A percentile compares a stretch with the other conserved stretches of the same genome.
Evolutionary conservation across 768 basidiomycete species (phyloP).

Genomic region (Pulveroboletus frians): DNA sequence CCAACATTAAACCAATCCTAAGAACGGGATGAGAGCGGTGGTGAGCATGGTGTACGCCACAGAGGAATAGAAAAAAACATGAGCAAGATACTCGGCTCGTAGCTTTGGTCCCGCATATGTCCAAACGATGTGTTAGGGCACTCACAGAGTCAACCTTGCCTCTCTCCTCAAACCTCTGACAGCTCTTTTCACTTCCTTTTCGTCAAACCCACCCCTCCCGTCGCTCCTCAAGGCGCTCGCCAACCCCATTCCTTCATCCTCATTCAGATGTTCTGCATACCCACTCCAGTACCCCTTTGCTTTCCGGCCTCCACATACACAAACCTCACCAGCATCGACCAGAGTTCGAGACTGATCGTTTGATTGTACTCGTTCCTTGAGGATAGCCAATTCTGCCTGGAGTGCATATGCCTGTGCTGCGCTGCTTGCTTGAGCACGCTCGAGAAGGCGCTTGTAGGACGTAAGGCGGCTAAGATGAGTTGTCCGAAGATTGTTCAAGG

Average conservation of each 20-base stretch:
- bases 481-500: slow-evolving; percentile 36
- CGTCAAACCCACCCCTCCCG: slow-evolving; percentile 56
- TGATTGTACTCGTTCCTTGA: slow-evolving; percentile 43
- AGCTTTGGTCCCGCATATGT: neutral
- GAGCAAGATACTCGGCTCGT: neutral
- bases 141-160: slow-evolving; percentile 71
- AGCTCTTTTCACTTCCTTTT: slow-evolving; percentile 62
- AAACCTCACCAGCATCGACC: slow-evolving; percentile 29
- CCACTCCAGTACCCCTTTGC: slow-evolving; percentile 70
- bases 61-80: neutral
- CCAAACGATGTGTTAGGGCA: slow-evolving; percentile 6
- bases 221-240: slow-evolving; percentile 45
- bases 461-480: slow-evolving; percentile 54
- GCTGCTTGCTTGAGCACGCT: slow-evolving; percentile 71
- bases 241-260: slow-evolving; percentile 42
- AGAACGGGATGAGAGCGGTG: neutral
- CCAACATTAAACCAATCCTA: slow-evolving; percentile 29
- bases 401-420: slow-evolving; percentile 82
- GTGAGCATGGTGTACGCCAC: slow-evolving; percentile 6
- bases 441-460: slow-evolving; percentile 73
- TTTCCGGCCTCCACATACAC: slow-evolving; percentile 57
- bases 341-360: slow-evolving; percentile 8
- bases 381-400: slow-evolving; percentile 70
- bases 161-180: slow-evolving; percentile 58
- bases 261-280: slow-evolving; percentile 44